Conservation (phyloP, 2,329 filamentous ascomycete species). For the Acrocalymma vagum region DNA sequence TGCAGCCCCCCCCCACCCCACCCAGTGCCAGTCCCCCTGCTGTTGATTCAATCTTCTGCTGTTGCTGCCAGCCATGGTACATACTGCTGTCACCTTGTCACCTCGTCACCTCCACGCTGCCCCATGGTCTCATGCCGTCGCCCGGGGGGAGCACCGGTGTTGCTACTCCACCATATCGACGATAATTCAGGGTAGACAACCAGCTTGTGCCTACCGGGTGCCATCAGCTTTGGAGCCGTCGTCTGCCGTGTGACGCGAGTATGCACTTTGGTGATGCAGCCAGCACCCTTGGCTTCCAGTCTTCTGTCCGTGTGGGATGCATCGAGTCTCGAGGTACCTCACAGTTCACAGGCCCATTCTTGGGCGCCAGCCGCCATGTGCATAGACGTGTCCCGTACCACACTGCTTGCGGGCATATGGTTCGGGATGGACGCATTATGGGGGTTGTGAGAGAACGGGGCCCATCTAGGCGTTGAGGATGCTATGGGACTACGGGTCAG, state of each 20-base stretch:
- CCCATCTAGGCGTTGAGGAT: too few species aligned
- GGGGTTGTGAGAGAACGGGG: too few species aligned
- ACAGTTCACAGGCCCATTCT: constrained; percentile 15
- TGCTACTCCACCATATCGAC: constrained; percentile 2
- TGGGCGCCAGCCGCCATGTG: constrained; percentile 42
- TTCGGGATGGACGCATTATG: constrained; percentile 14
- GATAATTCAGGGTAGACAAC: constrained; percentile 16
- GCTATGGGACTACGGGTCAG: constrained; percentile 37
- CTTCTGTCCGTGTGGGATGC: constrained; percentile 28
- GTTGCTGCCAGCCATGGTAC: constrained; percentile 18
- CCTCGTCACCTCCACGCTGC: constrained; percentile 17
- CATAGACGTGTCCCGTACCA: constrained; percentile 37
- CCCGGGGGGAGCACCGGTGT: constrained; percentile 1
- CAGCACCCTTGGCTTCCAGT: constrained; percentile 24
- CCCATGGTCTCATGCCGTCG: too few species aligned
- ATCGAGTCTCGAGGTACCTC: constrained; percentile 29
- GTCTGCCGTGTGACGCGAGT: constrained; percentile 36
- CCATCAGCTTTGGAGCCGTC: constrained; percentile 17
- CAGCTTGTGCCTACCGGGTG: constrained; percentile 12
- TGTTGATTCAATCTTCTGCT: constrained; percentile 25
- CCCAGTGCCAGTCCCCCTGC: constrained; percentile 23
- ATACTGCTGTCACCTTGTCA: constrained; percentile 16
- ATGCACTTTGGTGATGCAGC: constrained; percentile 28
- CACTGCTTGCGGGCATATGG: constrained; percentile 19
- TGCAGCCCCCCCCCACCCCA: constrained; percentile 23